phyloP scores from a whole-genome alignment of 768 basidiomycete species.

The Lactarius pseudohatsudake region DNA sequence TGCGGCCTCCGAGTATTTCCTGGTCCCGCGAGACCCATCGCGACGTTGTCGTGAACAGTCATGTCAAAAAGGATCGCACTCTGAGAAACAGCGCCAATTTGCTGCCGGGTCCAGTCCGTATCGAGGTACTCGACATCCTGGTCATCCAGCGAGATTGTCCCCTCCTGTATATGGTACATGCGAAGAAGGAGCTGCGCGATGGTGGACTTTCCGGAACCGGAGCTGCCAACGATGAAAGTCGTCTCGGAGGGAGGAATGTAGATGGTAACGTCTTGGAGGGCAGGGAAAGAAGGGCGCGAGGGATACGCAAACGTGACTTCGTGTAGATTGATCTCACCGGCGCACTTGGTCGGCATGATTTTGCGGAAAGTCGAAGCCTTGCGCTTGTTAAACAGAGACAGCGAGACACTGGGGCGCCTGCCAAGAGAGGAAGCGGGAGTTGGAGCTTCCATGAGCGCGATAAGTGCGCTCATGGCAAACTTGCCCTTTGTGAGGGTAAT shows the following conservation, averaged over 20 bases:
- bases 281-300: conserved; percentile 60
- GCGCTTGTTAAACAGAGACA: conserved; percentile 39
- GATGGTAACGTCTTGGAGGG: conserved; percentile 57
- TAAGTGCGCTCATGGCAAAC: conserved; percentile 67
- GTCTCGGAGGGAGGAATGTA: conserved; percentile 72
- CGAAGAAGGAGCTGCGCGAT: conserved; percentile 64
- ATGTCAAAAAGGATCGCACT: conserved; percentile 78
- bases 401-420: conserved; percentile 27
- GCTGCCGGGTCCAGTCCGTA: conserved; percentile 58
- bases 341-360: conserved; percentile 62
- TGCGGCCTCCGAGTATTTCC: conserved; percentile 41
- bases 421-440: conserved; percentile 27
- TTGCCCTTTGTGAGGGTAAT: conserved; percentile 82
- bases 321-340: conserved; percentile 66
- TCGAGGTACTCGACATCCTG: conserved; percentile 78
- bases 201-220: conserved; percentile 78
- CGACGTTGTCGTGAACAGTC: conserved; percentile 83
- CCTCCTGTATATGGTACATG: conserved; percentile 67
- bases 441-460: conserved; percentile 55
- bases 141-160: conserved; percentile 77
- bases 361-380: conserved; percentile 48
- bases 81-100: conserved; percentile 79
- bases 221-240: conserved; percentile 78
- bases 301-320: conserved; percentile 72
- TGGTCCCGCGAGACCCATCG: conserved; percentile 63